phyloP scores from a whole-genome alignment of 129 eudicot species.

The Scalesia atractyloides region DNA sequence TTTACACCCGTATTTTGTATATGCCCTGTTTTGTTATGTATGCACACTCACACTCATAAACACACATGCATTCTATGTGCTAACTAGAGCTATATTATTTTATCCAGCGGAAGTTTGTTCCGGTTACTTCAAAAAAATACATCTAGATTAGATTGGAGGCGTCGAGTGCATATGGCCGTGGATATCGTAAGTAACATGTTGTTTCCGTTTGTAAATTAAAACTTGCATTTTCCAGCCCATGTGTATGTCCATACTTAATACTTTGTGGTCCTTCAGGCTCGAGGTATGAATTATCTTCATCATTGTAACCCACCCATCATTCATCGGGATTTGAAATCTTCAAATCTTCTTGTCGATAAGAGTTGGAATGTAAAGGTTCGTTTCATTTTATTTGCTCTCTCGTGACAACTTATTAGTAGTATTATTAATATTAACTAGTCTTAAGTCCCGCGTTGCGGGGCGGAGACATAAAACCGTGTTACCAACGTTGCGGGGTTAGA shows the following conservation, averaged over 20 bases:
- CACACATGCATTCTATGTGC: neutral
- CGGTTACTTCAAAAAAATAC: conserved; percentile 72
- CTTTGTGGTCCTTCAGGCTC: conserved; percentile 55
- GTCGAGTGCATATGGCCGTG: conserved; percentile 93
- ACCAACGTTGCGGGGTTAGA: too few relatives aligned
- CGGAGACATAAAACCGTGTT: too few relatives aligned
- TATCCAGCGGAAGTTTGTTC: conserved; percentile 85
- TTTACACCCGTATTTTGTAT: too few relatives aligned
- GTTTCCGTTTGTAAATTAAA: neutral
- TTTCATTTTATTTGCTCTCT: conserved; percentile 5
- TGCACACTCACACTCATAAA: neutral
- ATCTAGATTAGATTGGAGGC: conserved; percentile 79
- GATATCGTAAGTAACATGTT: conserved; percentile 67
- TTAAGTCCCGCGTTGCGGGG: too few relatives aligned
- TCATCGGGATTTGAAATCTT: conserved; percentile 92
- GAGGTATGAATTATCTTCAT: conserved; percentile 98
- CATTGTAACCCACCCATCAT: conserved; percentile 88
- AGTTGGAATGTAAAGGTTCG: conserved; percentile 94
- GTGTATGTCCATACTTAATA: conserved; percentile 5
- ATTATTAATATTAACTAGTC: neutral
- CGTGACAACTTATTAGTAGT: neutral
- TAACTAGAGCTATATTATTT: conserved; percentile 13
- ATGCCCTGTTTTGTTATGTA: neutral
- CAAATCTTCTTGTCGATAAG: conserved; percentile 96
- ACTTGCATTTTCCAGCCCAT: neutral